These are phyloP conservation scores for Lathyrus oleraceus DNA, from an alignment of 306 rosid genomes.

Conservation along the genomic window DNA sequence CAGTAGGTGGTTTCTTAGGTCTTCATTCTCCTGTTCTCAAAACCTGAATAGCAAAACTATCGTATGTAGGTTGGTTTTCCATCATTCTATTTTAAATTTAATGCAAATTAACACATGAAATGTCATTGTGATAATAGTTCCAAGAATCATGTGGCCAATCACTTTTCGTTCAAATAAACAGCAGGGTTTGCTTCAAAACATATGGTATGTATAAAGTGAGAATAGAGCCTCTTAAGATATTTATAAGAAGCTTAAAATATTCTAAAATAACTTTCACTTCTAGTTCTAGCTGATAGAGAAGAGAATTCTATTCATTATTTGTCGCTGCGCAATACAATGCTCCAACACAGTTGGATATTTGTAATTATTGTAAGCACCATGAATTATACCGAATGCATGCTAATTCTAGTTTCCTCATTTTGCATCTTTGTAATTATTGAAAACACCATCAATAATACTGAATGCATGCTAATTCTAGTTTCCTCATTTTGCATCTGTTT, in stretches of 20 bases:
- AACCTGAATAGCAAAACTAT: neutral
- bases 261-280: neutral
- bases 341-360: no score
- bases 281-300: slow-evolving; percentile 9
- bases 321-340: no score
- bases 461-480: slow-evolving; percentile 22
- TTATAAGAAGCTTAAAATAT: neutral
- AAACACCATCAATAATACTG: neutral
- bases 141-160: neutral
- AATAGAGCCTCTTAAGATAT: neutral
- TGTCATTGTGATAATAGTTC: neutral
- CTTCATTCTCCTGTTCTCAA: neutral
- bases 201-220: neutral
- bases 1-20: neutral
- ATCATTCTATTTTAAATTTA: neutral
- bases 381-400: slow-evolving; percentile 4
- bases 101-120: neutral
- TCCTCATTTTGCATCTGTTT: slow-evolving; percentile 5
- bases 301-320: no score
- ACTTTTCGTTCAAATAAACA: neutral
- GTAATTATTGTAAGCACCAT: neutral
- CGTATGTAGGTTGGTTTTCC: neutral
- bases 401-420: slow-evolving; percentile 21
- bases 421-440: no score
- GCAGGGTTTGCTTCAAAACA: slow-evolving; percentile 10